Percentiles rank a stretch among this genome's conserved stretches.
phyloP scores from a whole-genome alignment of 805 yeast species.

The Pichia insulana region DNA sequence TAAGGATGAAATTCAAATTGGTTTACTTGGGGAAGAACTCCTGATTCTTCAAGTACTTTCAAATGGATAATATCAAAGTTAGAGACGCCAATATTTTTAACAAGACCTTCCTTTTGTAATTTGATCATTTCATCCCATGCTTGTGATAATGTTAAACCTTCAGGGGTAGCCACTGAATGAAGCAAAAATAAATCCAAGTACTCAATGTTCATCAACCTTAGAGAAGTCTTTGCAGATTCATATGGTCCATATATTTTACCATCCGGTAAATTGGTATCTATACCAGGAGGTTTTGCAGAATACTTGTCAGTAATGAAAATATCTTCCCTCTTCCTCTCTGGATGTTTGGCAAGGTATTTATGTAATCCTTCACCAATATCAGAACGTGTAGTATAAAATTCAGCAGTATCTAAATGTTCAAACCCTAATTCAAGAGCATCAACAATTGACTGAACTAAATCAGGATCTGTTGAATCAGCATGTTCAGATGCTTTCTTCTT shows the following conservation, averaged over 20 bases:
- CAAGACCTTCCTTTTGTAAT: conserved; percentile 43
- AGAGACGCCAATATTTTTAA: conserved; percentile 39
- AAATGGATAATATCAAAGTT: conserved; percentile 43
- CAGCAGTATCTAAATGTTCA: conserved; percentile 58
- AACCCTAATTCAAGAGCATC: conserved; percentile 46
- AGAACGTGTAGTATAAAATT: conserved; percentile 46
- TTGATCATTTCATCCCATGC: conserved; percentile 44
- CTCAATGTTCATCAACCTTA: conserved; percentile 38
- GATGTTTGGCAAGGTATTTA: conserved; percentile 24
- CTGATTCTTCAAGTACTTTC: conserved; percentile 32
- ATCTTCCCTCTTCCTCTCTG: conserved; percentile 31
- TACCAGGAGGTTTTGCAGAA: conserved; percentile 18
- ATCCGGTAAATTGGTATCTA: conserved; percentile 8
- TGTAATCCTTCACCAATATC: conserved; percentile 52
- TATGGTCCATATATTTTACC: conserved; percentile 33
- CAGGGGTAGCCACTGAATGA: conserved; percentile 44
- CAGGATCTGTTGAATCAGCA: conserved; percentile 19
- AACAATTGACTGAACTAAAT: conserved; percentile 37
- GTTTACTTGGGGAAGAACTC: conserved; percentile 46
- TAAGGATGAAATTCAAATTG: conserved; percentile 63
- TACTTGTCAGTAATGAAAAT: conserved; percentile 55
- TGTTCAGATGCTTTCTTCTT: conserved; percentile 22
- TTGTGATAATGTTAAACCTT: conserved; percentile 31
- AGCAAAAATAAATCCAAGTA: conserved; percentile 55
- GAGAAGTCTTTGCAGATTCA: conserved; percentile 36